A percentile compares a stretch with the other conserved stretches of the same genome.
Conservation (phyloP, 1,139 yeast species). For the Geotrichum aggregatum region DNA sequence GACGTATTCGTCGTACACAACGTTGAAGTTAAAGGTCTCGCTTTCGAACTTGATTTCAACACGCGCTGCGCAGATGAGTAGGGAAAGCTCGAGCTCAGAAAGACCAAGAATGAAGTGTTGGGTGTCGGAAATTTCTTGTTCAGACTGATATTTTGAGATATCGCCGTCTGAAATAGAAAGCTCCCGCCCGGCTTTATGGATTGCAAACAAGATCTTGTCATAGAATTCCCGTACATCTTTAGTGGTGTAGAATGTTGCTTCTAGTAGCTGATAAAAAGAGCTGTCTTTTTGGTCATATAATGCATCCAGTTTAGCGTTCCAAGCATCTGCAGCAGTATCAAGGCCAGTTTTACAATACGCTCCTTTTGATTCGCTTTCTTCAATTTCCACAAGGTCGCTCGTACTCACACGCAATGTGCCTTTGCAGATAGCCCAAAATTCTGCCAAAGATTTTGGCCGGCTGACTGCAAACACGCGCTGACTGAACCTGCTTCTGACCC, state of each 20-base stretch:
- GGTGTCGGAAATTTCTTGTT: conserved; percentile 37
- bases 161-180: conserved; percentile 39
- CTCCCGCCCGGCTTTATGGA: conserved; percentile 35
- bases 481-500: conserved; percentile 86
- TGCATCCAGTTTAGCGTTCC: conserved; percentile 23
- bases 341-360: too few species aligned
- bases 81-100: conserved; percentile 63
- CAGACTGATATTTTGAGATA: conserved; percentile 31
- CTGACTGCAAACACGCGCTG: conserved; percentile 66
- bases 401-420: conserved; percentile 12
- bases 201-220: conserved; percentile 48
- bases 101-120: conserved; percentile 42
- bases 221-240: conserved; percentile 58
- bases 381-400: neutral
- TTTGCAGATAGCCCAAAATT: conserved; percentile 37
- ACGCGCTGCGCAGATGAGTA: conserved; percentile 71
- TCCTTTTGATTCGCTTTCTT: too few species aligned
- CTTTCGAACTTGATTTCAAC: conserved; percentile 57
- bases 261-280: conserved; percentile 39
- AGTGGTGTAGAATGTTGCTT: conserved; percentile 53
- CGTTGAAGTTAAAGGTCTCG: conserved; percentile 57
- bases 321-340: conserved; percentile 14
- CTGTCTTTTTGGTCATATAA: conserved; percentile 34
- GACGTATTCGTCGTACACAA: conserved; percentile 74
- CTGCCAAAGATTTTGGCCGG: conserved; percentile 43